Conservation (phyloP, 164 flowering plant species). For the Aristolochia fimbriata region DNA sequence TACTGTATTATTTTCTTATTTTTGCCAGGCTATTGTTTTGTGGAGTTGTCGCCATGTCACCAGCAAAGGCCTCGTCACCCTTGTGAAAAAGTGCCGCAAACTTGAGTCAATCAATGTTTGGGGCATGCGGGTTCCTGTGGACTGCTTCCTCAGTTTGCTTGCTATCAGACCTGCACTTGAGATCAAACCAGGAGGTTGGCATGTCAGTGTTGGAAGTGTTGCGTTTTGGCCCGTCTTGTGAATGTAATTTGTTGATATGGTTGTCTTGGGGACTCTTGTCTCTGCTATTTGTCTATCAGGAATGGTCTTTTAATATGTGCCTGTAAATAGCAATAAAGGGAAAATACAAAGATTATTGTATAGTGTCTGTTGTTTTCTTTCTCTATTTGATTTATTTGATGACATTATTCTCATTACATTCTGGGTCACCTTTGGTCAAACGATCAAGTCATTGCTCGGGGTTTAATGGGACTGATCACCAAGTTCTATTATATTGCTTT, state of each 20-base stretch:
- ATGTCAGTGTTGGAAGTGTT: conserved; percentile 18
- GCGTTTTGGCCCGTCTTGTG: conserved; percentile 24
- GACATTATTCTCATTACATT: no score
- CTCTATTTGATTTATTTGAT: no score
- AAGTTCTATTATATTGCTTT: no score
- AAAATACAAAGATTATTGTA: no score
- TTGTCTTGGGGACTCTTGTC: no score
- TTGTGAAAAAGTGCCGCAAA: conserved; percentile 64
- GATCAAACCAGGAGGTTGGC: conserved; percentile 44
- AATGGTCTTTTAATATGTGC: no score
- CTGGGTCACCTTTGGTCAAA: no score
- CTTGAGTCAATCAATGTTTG: conserved; percentile 73
- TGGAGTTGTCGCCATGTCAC: conserved; percentile 98
- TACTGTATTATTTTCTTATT: background rate
- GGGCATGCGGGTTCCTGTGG: conserved; percentile 77
- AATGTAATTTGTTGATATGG: background rate
- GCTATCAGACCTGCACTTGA: conserved; percentile 68
- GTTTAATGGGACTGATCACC: no score
- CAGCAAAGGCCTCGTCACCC: conserved; percentile 57
- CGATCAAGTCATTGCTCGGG: no score
- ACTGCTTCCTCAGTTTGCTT: conserved; percentile 60
- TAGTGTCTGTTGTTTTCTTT: no score
- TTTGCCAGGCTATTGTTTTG: conserved; percentile 52
- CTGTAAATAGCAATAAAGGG: no score
- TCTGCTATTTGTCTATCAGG: no score